Evolutionary conservation across 345 rosid genomes (phyloP).

Genomic region (Anacardium occidentale): DNA sequence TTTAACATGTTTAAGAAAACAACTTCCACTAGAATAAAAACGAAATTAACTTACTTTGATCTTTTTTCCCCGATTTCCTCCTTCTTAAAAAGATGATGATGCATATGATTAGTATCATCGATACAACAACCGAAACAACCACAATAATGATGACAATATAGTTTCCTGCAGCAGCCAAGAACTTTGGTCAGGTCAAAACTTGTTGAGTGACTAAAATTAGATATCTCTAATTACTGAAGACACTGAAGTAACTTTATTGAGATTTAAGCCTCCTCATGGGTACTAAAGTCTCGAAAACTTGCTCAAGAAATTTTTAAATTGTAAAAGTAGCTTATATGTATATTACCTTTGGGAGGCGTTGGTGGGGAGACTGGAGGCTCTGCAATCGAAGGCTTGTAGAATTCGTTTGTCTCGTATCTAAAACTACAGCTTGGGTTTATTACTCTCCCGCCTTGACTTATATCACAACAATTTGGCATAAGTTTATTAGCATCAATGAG

Average conservation of each 20-base stretch:
- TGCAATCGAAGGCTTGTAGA: slow-evolving; percentile 5
- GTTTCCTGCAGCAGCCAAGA: slow-evolving; percentile 11
- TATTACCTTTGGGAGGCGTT: not conserved
- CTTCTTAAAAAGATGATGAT: no score
- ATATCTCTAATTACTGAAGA: not conserved
- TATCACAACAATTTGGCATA: slow-evolving; percentile 3
- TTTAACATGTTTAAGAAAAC: not conserved
- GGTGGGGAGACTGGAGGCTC: not conserved
- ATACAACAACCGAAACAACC: slow-evolving; percentile 13
- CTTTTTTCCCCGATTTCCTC: no score
- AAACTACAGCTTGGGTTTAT: slow-evolving; percentile 13
- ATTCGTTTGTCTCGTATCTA: slow-evolving; percentile 6
- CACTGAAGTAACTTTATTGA: not conserved
- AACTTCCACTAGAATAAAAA: not conserved
- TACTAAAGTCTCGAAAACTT: no score
- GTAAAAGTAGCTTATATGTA: no score
- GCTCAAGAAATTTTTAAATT: no score
- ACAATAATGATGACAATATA: slow-evolving; percentile 5
- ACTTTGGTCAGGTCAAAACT: not conserved
- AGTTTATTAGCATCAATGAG: not conserved
- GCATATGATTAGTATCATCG: not conserved
- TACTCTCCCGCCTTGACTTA: slow-evolving; percentile 3
- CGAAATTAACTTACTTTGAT: not conserved
- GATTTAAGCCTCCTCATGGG: not conserved
- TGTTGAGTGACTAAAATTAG: not conserved